A percentile compares a stretch with the other conserved stretches of the same genome.
Conservation (phyloP, 2,329 filamentous ascomycete genomes). For the Neurospora crassa region DNA sequence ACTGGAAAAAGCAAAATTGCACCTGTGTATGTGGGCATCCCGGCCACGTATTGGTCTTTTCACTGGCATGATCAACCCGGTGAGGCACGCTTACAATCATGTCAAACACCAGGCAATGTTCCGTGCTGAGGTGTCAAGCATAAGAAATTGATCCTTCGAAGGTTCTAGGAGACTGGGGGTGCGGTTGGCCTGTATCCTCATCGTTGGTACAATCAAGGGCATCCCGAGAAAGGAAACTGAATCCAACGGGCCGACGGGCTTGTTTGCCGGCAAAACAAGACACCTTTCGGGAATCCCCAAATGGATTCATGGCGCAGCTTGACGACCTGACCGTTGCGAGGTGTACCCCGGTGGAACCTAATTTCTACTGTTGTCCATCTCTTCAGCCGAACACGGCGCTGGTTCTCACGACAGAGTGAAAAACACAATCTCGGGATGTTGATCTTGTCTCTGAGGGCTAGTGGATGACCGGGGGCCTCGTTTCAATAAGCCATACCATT, state of each 20-base stretch:
- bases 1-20: not conserved
- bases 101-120: not conserved
- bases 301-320: not conserved
- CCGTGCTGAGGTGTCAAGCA: not conserved
- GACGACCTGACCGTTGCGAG: not conserved
- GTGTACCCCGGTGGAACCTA: not conserved
- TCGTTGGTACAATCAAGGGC: not conserved
- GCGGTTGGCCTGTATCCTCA: not conserved
- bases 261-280: not conserved
- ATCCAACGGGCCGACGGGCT: not conserved
- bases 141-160: not conserved
- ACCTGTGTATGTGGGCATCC: not conserved
- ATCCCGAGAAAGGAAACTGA: not conserved
- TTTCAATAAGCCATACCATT: not conserved
- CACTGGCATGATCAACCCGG: not conserved
- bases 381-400: not conserved
- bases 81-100: not conserved
- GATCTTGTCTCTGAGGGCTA: not conserved
- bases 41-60: not conserved
- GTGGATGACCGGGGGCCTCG: not conserved
- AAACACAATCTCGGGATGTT: not conserved
- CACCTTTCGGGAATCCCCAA: not conserved
- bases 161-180: not conserved
- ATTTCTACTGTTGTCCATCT: not conserved
- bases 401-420: not conserved